These are phyloP conservation scores for Corniculantispora saksenae DNA, from an alignment of 2,329 filamentous ascomycete genomes.

Conservation along the genomic window DNA sequence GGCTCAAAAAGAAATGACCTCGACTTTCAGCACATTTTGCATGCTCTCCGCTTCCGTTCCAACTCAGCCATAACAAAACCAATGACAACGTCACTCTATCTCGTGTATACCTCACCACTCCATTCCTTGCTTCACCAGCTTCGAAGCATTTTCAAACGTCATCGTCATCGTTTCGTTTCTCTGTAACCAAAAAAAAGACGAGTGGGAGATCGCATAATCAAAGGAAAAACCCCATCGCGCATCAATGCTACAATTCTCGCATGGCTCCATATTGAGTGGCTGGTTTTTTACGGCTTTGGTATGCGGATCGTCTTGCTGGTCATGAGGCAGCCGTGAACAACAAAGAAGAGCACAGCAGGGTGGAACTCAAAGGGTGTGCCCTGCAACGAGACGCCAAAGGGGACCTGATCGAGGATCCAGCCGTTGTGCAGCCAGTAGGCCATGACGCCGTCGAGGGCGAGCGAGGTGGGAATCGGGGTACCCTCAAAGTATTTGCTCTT, in stretches of 20 bases:
- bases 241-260: background rate
- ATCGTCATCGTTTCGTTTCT: background rate
- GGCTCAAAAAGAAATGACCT: background rate
- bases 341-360: constrained; percentile 76
- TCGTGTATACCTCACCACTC: background rate
- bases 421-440: constrained; percentile 83
- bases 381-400: constrained; percentile 67
- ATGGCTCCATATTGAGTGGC: background rate
- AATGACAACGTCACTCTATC: background rate
- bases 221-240: background rate
- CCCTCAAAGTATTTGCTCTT: constrained; percentile 97
- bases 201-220: background rate
- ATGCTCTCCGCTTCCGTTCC: background rate
- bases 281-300: constrained; percentile 70
- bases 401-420: constrained; percentile 78
- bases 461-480: constrained; percentile 89
- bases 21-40: too few species aligned
- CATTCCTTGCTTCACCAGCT: background rate
- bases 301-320: constrained; percentile 93
- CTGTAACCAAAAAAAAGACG: constrained; percentile 3
- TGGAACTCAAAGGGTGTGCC: constrained; percentile 80
- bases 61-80: background rate
- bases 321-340: constrained; percentile 91
- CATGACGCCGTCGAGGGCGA: constrained; percentile 81
- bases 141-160: background rate